phyloP scores from a whole-genome alignment of 192 early-diverging fungal species.

The Phycomyces blakesleeanus region DNA sequence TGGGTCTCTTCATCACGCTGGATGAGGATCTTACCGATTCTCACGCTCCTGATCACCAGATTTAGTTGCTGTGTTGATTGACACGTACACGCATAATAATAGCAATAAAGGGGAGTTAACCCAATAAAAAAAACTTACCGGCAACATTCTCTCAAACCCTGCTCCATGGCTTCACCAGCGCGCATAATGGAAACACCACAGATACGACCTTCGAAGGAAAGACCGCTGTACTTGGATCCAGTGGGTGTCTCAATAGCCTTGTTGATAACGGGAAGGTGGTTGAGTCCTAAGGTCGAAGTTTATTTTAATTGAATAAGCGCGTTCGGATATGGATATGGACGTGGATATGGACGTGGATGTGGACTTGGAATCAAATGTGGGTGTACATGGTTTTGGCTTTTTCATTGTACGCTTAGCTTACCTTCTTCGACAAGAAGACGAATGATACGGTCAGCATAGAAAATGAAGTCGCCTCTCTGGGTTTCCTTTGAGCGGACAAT shows the following conservation, averaged over 20 bases:
- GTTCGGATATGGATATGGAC: neutral
- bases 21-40: slow-evolving; percentile 95
- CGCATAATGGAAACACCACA: slow-evolving; percentile 85
- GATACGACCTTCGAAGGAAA: slow-evolving; percentile 18
- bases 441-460: slow-evolving; percentile 85
- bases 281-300: slow-evolving; percentile 57
- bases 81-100: too few relatives aligned
- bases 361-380: slow-evolving; percentile 7
- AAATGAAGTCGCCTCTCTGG: slow-evolving; percentile 87
- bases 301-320: neutral
- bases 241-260: slow-evolving; percentile 81
- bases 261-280: slow-evolving; percentile 82
- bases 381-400: neutral
- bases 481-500: slow-evolving; percentile 82
- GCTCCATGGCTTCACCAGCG: slow-evolving; percentile 93
- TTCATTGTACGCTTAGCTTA: slow-evolving; percentile 19
- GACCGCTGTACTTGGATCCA: slow-evolving; percentile 34
- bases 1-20: slow-evolving; percentile 95
- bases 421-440: slow-evolving; percentile 90
- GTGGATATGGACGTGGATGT: neutral
- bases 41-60: slow-evolving; percentile 58
- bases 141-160: slow-evolving; percentile 81
- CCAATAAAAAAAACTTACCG: slow-evolving; percentile 35
- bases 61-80: neutral
- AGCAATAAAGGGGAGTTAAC: too few relatives aligned